phyloP scores from a whole-genome alignment of 2,329 filamentous ascomycete genomes.

The Pseudocercospora macadamiae region DNA sequence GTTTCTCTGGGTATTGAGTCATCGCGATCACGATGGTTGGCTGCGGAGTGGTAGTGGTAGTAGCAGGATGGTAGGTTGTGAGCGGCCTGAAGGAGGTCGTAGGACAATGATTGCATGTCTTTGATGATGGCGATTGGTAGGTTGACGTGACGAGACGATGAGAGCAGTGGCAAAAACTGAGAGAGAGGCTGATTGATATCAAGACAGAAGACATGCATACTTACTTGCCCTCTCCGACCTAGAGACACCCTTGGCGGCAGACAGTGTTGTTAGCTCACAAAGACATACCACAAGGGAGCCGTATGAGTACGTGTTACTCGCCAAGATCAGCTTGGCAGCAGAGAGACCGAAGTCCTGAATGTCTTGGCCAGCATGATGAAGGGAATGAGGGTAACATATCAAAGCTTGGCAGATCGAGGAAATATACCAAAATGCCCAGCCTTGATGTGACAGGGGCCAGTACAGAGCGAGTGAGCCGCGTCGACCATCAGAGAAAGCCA shows the following conservation, averaged over 20 bases:
- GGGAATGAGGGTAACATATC: background rate
- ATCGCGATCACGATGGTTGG: background rate
- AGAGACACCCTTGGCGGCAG: background rate
- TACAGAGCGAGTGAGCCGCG: too few relatives aligned
- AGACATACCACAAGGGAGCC: too few relatives aligned
- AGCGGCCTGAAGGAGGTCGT: background rate
- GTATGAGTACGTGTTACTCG: background rate
- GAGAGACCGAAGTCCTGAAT: too few relatives aligned
- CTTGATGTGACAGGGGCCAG: background rate
- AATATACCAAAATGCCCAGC: background rate
- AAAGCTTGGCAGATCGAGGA: background rate
- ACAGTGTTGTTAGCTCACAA: background rate
- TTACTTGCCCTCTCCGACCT: background rate
- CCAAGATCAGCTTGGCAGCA: background rate
- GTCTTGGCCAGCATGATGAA: background rate
- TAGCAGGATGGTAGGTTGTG: background rate
- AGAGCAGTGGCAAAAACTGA: background rate
- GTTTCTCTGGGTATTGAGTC: background rate
- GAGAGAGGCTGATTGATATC: background rate
- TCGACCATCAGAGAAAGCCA: too few relatives aligned
- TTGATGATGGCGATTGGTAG: background rate
- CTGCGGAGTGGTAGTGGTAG: conserved; percentile 1
- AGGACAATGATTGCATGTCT: background rate
- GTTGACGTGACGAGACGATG: background rate
- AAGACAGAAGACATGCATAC: background rate